Conservation (phyloP, 306 rosid species). For the Alnus glutinosa region DNA sequence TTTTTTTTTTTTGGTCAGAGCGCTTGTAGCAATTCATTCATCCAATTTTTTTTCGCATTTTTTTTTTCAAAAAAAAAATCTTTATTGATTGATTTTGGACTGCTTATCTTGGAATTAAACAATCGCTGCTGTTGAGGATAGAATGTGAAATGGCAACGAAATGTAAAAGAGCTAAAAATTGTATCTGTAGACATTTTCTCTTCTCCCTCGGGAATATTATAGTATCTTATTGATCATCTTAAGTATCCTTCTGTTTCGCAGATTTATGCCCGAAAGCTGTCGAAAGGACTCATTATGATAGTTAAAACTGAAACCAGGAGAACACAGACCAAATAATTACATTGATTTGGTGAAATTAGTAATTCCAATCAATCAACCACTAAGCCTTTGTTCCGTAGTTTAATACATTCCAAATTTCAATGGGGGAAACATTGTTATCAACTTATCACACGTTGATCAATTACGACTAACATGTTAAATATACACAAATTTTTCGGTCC, state of each 20-base stretch:
- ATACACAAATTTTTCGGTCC: too few relatives aligned
- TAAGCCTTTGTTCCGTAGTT: too few relatives aligned
- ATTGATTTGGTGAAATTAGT: too few relatives aligned
- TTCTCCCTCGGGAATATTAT: background rate
- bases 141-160: constrained; percentile 45
- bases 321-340: too few relatives aligned
- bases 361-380: too few relatives aligned
- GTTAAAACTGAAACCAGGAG: too few relatives aligned
- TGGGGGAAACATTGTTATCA: too few relatives aligned
- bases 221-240: background rate
- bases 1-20: constrained; percentile 30
- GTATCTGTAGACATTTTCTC: background rate
- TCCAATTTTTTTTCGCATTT: constrained; percentile 35
- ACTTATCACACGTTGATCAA: too few relatives aligned
- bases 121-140: constrained; percentile 38
- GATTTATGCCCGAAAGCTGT: background rate
- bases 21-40: constrained; percentile 65
- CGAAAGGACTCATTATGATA: too few relatives aligned
- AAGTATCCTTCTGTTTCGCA: background rate
- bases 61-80: constrained; percentile 6
- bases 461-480: too few relatives aligned
- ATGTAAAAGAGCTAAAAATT: constrained; percentile 4
- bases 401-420: too few relatives aligned
- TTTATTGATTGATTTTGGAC: constrained; percentile 40
- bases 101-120: constrained; percentile 40